Evolutionary conservation across 805 yeast genomes (phyloP), one percentile per base, ranked within the genome.

Genomic region (Myxozyma neglecta): DNA sequence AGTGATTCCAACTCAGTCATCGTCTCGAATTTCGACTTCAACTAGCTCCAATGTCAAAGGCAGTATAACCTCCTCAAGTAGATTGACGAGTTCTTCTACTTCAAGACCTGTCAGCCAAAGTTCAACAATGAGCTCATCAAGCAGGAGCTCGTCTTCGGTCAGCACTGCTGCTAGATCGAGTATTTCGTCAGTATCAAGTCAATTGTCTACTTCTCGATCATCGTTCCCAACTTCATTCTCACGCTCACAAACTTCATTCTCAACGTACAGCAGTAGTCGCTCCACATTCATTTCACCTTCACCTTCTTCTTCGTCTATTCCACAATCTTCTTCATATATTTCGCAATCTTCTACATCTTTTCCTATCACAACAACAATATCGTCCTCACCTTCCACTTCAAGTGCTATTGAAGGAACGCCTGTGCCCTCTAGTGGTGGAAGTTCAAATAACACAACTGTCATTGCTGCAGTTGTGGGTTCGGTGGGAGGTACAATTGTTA

Each of bases 391-490:
- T n/a, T 6, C 53, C 32, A 18, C 51, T 8, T n/a, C 53, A 51
- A n/a, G 51, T 9, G 6, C 56, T 8, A 36, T 49, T 11, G 20
- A 39, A 18, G 6, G 50, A n/a, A 36, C 56, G 6, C 5, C 63
- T 18, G 14, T 20, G 18, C 9, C 10, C 55, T 11, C 24, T 50
- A 16, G 37, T 50, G 34, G 45, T 49, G 51, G 34, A 44, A 52
- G 34, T 29, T 11, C 47, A n/a, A 40, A 59, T 36, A 39, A 29
- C 7, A 48, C 59, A 7, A 57, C 60, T 8, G 45, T 61, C 48
- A 63, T 63, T 16, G 64, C 60, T 2, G 32, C 66, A 7, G 65
- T 58, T n/a, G 61, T 61, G 29, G 63, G 63, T 36, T 44, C 56
- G 14, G 46, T 63, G 14, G 63, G 66, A 35, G 64, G 61, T 18